These are phyloP conservation scores for Dendrostoma leiphaemia DNA, from an alignment of 2,329 filamentous ascomycete genomes.

Conservation along the genomic window DNA sequence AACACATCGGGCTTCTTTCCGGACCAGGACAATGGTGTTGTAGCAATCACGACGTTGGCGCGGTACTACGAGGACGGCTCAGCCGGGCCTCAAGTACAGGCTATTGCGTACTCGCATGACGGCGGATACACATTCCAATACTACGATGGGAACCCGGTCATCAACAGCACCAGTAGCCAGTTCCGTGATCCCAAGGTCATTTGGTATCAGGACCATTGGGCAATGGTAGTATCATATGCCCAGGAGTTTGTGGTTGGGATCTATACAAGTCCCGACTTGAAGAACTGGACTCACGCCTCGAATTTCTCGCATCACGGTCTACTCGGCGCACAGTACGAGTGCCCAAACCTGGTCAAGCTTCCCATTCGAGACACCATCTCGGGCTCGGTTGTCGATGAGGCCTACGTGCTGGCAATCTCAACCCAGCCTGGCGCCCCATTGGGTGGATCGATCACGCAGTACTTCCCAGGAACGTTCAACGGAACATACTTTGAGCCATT, in stretches of 20 bases:
- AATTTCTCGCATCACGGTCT: constrained; percentile 56
- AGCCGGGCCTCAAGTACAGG: constrained; percentile 49
- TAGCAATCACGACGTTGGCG: constrained; percentile 53
- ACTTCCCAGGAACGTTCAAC: constrained; percentile 60
- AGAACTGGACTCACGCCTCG: constrained; percentile 54
- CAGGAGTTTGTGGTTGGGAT: constrained; percentile 58
- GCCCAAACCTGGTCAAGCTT: constrained; percentile 59
- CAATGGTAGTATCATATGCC: constrained; percentile 54
- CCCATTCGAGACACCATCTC: constrained; percentile 36
- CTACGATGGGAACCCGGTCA: constrained; percentile 60
- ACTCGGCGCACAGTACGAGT: constrained; percentile 59
- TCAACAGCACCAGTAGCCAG: constrained; percentile 50
- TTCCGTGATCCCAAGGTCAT: constrained; percentile 68
- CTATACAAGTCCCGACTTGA: constrained; percentile 58
- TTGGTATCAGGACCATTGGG: constrained; percentile 56
- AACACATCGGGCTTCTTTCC: constrained; percentile 68
- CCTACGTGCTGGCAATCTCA: constrained; percentile 48
- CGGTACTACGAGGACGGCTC: constrained; percentile 34
- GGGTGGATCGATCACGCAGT: constrained; percentile 54
- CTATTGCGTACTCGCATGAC: constrained; percentile 61
- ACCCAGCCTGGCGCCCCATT: constrained; percentile 57
- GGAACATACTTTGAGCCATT: constrained; percentile 57
- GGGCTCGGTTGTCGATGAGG: constrained; percentile 31
- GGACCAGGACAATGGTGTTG: constrained; percentile 44
- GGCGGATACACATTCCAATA: constrained; percentile 61